Base-by-base conservation (phyloP, 2,329 filamentous ascomycete species). In the Blastomyces silverae region DNA sequence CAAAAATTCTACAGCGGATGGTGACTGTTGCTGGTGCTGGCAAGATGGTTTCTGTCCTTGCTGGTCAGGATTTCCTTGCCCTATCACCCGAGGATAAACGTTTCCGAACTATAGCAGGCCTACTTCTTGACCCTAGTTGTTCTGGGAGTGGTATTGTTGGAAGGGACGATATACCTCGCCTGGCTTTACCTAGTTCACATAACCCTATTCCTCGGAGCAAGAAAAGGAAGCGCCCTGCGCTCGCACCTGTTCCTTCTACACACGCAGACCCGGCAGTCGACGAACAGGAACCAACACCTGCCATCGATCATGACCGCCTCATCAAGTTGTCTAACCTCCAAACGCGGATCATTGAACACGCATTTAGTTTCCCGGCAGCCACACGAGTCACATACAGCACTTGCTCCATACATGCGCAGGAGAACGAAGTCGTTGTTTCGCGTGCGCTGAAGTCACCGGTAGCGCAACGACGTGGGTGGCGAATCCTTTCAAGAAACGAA, bases 81-180 rank as follows among this genome's bases (percentile, higher is more conserved):
- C 83, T 91, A 5, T 84, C 93, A 66, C 90, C 92, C 0, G 69
- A 77, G 0, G 82, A 85, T 0, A 75, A 80, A 2, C 81, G 83
- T 58, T 93, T 88, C 71, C 78, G 78, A 58, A 79, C 85, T n/a
- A 91, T 97, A n/a, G 85, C 87, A 0, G 89, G 89, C 8, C 80
- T 99, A 52, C 82, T 99, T 0, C 83, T 99, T 1, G 94, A 99
- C 73, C 94, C 94, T 0, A 96, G 91, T 74, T 99, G 94, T 74
- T 97, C 92, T 1, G 94, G 94, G 0, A 97, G 91, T 73, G 94
- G 94, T 0, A 99, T 99, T 64, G 86, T 97, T 31, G 91, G 92
- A 2, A 85, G 94, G 25, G 92, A 97, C 70, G 90, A 92, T 57
- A 85, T 88, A 74, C 87, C 91, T 4, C 78, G 84, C 68, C 76